A percentile compares a stretch with the other conserved stretches of the same genome.
Evolutionary conservation across 306 rosid genomes (phyloP).

Genomic region (Cercis canadensis): DNA sequence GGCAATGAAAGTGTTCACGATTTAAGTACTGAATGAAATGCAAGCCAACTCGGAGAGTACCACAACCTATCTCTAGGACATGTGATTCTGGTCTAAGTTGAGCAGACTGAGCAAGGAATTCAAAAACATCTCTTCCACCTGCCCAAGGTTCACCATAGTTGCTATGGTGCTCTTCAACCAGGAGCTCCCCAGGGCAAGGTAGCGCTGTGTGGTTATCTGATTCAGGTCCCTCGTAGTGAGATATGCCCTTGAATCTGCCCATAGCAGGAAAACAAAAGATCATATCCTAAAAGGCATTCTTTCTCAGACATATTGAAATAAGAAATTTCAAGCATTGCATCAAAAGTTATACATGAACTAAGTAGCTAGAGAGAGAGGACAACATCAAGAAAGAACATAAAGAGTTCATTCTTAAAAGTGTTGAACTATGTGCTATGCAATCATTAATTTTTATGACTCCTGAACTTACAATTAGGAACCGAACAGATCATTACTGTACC

Average conservation of each 20-base stretch:
- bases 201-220: slow-evolving; percentile 70
- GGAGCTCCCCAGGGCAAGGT: slow-evolving; percentile 91
- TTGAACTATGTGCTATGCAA: no score
- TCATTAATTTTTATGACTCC: no score
- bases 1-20: slow-evolving; percentile 76
- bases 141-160: slow-evolving; percentile 99
- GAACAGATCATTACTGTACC: background rate
- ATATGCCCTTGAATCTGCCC: slow-evolving; percentile 81
- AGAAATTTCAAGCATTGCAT: slow-evolving; percentile 16
- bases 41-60: slow-evolving; percentile 91
- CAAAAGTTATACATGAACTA: background rate
- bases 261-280: background rate
- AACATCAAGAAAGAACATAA: background rate
- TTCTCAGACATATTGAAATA: background rate
- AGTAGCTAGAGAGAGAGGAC: background rate
- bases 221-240: slow-evolving; percentile 75
- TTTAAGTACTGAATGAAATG: slow-evolving; percentile 83
- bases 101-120: slow-evolving; percentile 73
- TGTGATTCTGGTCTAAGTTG: slow-evolving; percentile 60
- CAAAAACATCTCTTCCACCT: slow-evolving; percentile 90
- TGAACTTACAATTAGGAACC: no score
- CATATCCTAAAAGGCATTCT: background rate
- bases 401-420: background rate
- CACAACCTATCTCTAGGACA: slow-evolving; percentile 92
- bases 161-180: slow-evolving; percentile 93